phyloP scores from a whole-genome alignment of 164 flowering plant genomes.

The Piper betle region DNA sequence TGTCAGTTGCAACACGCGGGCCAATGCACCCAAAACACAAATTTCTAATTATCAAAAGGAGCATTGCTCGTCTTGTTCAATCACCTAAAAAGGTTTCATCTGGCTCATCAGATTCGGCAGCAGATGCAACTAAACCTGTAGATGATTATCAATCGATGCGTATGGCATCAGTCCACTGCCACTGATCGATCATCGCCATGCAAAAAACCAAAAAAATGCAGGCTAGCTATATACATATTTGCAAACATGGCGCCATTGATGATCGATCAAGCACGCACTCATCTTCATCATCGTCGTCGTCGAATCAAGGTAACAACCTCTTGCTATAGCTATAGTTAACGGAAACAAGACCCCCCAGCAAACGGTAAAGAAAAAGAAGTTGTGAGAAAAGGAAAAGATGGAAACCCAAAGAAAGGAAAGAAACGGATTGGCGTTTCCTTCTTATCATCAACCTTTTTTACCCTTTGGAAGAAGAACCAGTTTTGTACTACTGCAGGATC shows the following conservation, averaged over 20 bases:
- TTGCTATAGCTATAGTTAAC: no score
- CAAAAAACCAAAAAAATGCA: conserved; percentile 1
- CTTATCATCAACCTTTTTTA: not conserved
- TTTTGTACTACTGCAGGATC: no score
- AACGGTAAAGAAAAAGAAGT: conserved; percentile 68
- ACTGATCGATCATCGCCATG: no score
- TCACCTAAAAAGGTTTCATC: conserved; percentile 33
- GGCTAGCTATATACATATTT: no score
- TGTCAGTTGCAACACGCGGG: conserved; percentile 8
- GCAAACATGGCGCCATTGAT: no score
- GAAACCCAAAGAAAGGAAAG: not conserved
- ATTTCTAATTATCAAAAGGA: conserved; percentile 46
- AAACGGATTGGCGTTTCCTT: not conserved
- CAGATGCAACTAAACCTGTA: conserved; percentile 16
- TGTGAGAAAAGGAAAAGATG: conserved; percentile 63
- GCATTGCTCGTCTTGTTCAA: conserved; percentile 61
- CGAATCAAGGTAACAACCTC: no score
- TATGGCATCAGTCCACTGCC: not conserved
- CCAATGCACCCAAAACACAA: conserved; percentile 8
- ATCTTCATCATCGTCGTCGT: no score
- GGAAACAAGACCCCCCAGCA: conserved; percentile 10
- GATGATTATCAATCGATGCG: no score
- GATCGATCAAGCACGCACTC: no score
- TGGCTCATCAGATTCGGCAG: conserved; percentile 14
- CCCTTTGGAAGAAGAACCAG: not conserved